Base-by-base conservation (phyloP, 768 basidiomycete genomes). In the Hygrophorus russula region DNA sequence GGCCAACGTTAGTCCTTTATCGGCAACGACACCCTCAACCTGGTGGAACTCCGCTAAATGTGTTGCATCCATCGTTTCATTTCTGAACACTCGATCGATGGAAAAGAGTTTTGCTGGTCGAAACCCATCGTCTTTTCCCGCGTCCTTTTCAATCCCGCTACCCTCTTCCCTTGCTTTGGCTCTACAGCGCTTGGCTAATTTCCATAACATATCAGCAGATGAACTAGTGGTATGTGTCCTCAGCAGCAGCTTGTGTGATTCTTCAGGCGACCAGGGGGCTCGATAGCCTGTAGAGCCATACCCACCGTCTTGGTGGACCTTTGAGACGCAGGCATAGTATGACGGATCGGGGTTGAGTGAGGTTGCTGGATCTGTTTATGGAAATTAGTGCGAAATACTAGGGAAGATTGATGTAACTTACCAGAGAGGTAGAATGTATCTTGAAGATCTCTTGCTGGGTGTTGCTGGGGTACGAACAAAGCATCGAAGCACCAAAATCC, bases 401-500 rank as follows among this genome's bases (percentile, higher is more conserved):
- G 24, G 18, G 28, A 41, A 27, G 39, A 14, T 10, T 6, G 38
- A 13, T 17, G 32, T 42, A n/a, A 44, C 63, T 48, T 53, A 80
- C 91, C 90, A 44, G 94, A 96, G 20, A 98, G 71, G 63, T 97
- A 99, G 74, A 99, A 99, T 4, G 96, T 99, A 56, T 99, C 96
- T 62, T 99, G 96, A 38, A 97, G 58, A 51, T 99, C 96, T 55
- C 96, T 80, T 10, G 96, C 96, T 5, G 96, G 96, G 67, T 99
- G 96, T 60, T 98, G 94, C 57, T 99, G 96, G 0, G 96, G 96
- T 0, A 99, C 96, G 61, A 94, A 99, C 51, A 99, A 73, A 1
- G 93, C 80, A 61, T 99, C 96, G 64, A 99, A 98, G 60, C 92
- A 96, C 96, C 96, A 99, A 74, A 98, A 99, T 29, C 86, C 87